A percentile compares a stretch with the other conserved stretches of the same genome.
phyloP scores from a whole-genome alignment of 805 yeast species.

The Cyberlindnera maclurae region DNA sequence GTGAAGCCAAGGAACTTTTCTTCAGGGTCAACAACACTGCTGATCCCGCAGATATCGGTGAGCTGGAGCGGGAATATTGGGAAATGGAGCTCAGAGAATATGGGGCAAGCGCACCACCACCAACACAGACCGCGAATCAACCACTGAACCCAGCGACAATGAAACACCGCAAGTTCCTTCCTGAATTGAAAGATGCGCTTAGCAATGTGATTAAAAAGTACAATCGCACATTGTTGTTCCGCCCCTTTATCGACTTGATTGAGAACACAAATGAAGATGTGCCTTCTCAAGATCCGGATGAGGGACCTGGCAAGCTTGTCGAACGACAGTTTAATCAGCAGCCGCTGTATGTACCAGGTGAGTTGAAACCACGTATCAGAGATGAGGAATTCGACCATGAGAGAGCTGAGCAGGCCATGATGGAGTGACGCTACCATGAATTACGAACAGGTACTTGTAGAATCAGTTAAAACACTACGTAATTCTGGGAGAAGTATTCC shows the following conservation, averaged over 20 bases:
- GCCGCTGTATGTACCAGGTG: constrained; percentile 11
- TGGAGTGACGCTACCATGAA: constrained; percentile 3
- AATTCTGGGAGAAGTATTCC: too few species aligned
- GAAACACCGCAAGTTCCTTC: constrained; percentile 17
- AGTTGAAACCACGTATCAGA: constrained; percentile 10
- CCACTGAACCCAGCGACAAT: constrained; percentile 1
- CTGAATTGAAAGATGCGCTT: constrained; percentile 15
- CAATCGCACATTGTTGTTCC: constrained; percentile 19
- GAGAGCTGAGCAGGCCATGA: constrained; percentile 11
- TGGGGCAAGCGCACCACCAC: not conserved
- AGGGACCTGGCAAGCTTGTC: not conserved
- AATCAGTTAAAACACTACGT: too few species aligned
- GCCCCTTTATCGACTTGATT: constrained; percentile 23
- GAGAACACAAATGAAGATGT: not conserved
- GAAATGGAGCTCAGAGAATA: not conserved
- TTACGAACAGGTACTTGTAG: too few species aligned
- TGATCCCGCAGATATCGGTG: constrained; percentile 2
- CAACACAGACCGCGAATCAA: not conserved
- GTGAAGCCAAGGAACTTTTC: constrained; percentile 57
- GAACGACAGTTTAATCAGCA: not conserved
- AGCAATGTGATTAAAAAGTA: constrained; percentile 21
- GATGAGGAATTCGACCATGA: constrained; percentile 16
- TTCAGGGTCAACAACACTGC: constrained; percentile 28
- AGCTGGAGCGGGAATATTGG: constrained; percentile 2
- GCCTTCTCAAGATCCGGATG: not conserved